Evolutionary conservation across 129 eudicot species (phyloP), one percentile per base, ranked within the genome.

Genomic region (Silybum marianum): DNA sequence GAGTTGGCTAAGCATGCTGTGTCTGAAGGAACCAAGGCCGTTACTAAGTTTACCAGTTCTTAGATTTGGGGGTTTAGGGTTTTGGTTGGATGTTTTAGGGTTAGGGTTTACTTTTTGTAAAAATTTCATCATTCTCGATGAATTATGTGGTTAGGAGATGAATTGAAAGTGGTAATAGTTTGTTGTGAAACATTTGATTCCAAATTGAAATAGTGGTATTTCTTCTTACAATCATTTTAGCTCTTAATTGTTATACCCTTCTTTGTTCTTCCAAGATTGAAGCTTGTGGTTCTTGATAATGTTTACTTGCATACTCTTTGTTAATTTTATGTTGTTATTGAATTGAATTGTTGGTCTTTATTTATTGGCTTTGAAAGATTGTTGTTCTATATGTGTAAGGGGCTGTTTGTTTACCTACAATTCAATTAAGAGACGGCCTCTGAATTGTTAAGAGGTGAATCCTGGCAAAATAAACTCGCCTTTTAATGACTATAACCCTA

Each of bases 1-100:
- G 92, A 88, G 67, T 73, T 88, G 82, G 92, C 92, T 0, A 88
- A 88, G 58, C 89, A 88, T 38, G 92, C 92, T 1, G 89, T 86
- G 4, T 78, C 86, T 7, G 88, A 86, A 7, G 88, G 87, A 10
- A 87, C 88, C 0, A 89, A 86, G 73, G 92, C 92, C 1, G 92
- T 89, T 0, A 89, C 92, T 0, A 87, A 87, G 34, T 87, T 87
- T 69, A 87, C 90, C 7, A 87, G 90, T 12, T 71, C 79, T 78
- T 87, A 83, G 87, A 74, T 83, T 80, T 77, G 79, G 82, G 36
- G 72, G 44, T 0, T 69, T 60, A 11, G 16, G 74, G 74, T 23
- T 82, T 36, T 2, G n/a, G 24, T 68, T 69, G 66, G 42, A 16
- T 36, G 16, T 32, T 7, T 30, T 72, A 28, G 30, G 30, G 30